Evolutionary conservation across 2,329 filamentous ascomycete genomes (phyloP).

Genomic region (Lizonia empirigonia): DNA sequence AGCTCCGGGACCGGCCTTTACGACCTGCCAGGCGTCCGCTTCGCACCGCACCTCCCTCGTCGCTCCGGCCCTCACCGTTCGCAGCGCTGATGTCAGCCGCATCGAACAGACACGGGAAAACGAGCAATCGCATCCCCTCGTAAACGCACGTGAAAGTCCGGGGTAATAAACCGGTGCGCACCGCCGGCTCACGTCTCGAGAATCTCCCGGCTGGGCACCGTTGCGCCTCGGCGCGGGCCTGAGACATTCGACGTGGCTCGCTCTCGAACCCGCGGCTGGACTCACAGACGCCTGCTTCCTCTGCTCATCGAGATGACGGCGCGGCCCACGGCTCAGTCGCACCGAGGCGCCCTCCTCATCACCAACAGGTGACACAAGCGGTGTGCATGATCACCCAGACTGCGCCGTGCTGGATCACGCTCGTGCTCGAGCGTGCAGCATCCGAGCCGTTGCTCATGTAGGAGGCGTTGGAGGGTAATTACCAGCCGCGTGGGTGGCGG

Average conservation of each 20-base stretch:
- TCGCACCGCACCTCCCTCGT: constrained; percentile 6
- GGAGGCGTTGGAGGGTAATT: constrained; percentile 8
- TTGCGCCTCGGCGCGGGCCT: background rate
- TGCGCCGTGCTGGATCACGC: background rate
- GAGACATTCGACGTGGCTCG: background rate
- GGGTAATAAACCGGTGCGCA: background rate
- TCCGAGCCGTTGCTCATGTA: background rate
- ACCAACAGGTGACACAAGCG: constrained; percentile 10
- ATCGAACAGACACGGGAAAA: background rate
- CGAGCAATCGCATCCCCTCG: background rate
- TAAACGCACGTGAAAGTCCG: constrained; percentile 7
- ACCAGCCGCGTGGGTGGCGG: constrained; percentile 14
- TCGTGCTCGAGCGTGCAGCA: background rate
- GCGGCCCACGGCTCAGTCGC: too few relatives aligned
- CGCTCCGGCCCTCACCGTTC: constrained; percentile 12
- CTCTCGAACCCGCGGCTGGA: background rate
- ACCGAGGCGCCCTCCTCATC: background rate
- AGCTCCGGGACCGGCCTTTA: background rate
- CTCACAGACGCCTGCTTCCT: too few relatives aligned
- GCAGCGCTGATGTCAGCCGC: constrained; percentile 6
- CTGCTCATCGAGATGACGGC: too few relatives aligned
- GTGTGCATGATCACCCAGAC: constrained; percentile 9
- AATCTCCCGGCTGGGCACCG: background rate
- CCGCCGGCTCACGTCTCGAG: background rate
- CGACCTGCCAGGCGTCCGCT: constrained; percentile 4